Percentiles rank a stretch among this genome's conserved stretches.
phyloP scores from a whole-genome alignment of 805 yeast genomes.

The Metschnikowia cerradonensis region DNA sequence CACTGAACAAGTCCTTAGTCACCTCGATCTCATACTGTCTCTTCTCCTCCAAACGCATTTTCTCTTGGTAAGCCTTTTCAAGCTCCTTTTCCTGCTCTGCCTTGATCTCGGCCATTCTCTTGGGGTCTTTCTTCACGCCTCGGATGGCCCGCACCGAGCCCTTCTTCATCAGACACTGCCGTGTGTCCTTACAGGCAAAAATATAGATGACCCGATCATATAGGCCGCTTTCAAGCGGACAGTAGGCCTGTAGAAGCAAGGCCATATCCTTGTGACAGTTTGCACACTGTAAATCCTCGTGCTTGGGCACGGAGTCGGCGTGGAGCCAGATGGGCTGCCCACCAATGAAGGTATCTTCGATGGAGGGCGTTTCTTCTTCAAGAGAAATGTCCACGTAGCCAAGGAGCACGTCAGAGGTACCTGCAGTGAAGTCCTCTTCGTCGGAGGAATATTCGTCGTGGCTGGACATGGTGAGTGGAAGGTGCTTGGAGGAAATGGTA shows the following conservation, averaged over 20 bases:
- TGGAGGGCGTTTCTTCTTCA: slow-evolving; percentile 35
- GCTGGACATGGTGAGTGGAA: slow-evolving; percentile 26
- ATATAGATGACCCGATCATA: slow-evolving; percentile 83
- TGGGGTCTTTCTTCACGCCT: slow-evolving; percentile 64
- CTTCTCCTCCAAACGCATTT: slow-evolving; percentile 41
- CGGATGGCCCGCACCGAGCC: slow-evolving; percentile 76
- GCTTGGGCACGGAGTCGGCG: slow-evolving; percentile 52
- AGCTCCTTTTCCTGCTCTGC: slow-evolving; percentile 29
- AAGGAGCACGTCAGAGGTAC: slow-evolving; percentile 43
- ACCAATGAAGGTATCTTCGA: slow-evolving; percentile 78
- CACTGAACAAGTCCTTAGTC: slow-evolving; percentile 37
- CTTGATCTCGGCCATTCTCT: slow-evolving; percentile 37
- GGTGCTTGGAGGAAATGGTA: background rate
- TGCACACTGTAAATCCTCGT: slow-evolving; percentile 54
- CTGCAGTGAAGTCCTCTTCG: slow-evolving; percentile 38
- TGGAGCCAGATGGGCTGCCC: slow-evolving; percentile 68
- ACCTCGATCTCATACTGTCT: slow-evolving; percentile 35
- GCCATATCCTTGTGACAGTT: slow-evolving; percentile 62
- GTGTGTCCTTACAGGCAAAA: slow-evolving; percentile 61
- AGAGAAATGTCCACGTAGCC: slow-evolving; percentile 63
- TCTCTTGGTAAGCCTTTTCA: slow-evolving; percentile 35
- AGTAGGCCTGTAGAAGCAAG: slow-evolving; percentile 71
- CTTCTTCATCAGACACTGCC: slow-evolving; percentile 57
- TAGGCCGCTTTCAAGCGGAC: slow-evolving; percentile 66
- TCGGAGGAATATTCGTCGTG: slow-evolving; percentile 52